phyloP scores from a whole-genome alignment of 139 green algal genomes.

The Chlorella sp. region DNA sequence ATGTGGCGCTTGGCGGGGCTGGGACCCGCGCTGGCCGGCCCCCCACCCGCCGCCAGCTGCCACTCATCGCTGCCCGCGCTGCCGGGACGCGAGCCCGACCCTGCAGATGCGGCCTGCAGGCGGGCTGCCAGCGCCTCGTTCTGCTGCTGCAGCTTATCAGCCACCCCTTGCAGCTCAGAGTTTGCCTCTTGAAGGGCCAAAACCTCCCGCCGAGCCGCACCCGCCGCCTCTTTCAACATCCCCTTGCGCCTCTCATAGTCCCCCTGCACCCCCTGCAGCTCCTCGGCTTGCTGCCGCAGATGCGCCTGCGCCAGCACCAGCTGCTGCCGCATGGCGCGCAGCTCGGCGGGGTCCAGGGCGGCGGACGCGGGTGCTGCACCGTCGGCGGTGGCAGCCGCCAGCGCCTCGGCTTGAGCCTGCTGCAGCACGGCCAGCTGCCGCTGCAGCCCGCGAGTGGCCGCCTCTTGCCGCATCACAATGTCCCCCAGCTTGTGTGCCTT shows the following conservation, averaged over 20 bases:
- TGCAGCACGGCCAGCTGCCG: conserved; percentile 6
- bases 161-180: conserved; percentile 4
- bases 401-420: conserved; percentile 4
- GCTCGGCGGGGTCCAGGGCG: background rate
- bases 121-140: conserved; percentile 12
- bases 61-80: background rate
- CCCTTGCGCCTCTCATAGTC: conserved; percentile 13
- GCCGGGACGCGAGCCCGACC: background rate
- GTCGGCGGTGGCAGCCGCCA: background rate
- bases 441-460: conserved; percentile 12
- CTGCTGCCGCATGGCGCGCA: conserved; percentile 14
- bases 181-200: conserved; percentile 20
- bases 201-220: conserved; percentile 9
- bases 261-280: background rate
- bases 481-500: conserved; percentile 33
- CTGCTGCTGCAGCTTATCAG: conserved; percentile 18
- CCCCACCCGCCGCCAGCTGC: background rate
- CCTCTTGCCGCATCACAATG: conserved; percentile 27
- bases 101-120: background rate
- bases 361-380: background rate
- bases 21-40: background rate
- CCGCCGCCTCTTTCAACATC: conserved; percentile 30
- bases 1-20: conserved; percentile 33
- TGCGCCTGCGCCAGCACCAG: conserved; percentile 19
- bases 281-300: background rate